Conservation (phyloP, 2,329 filamentous ascomycete species). For the Geosmithia morbida region DNA sequence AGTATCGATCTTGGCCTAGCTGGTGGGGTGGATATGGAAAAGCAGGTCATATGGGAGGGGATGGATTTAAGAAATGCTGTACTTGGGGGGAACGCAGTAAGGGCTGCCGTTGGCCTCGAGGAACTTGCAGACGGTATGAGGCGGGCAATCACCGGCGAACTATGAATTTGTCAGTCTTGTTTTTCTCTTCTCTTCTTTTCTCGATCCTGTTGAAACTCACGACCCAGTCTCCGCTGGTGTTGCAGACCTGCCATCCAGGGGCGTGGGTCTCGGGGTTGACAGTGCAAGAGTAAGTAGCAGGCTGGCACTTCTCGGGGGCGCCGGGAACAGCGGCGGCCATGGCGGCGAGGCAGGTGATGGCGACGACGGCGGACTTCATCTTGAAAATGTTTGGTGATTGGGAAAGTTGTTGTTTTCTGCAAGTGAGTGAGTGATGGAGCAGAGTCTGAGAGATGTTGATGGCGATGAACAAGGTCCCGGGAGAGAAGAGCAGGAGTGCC, state of each 20-base stretch:
- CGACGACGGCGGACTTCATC: not conserved
- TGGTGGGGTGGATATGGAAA: too few relatives aligned
- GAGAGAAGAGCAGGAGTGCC: too few relatives aligned
- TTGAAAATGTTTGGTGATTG: not conserved
- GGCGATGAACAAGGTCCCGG: not conserved
- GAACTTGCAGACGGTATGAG: constrained; percentile 19
- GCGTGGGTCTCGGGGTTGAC: constrained; percentile 3
- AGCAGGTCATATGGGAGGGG: too few relatives aligned
- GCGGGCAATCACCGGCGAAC: constrained; percentile 17
- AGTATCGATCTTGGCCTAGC: too few relatives aligned
- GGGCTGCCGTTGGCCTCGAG: constrained; percentile 15
- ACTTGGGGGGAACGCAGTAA: constrained; percentile 19
- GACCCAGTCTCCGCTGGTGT: constrained; percentile 12
- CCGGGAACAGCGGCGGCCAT: too few relatives aligned
- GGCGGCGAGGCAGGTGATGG: not conserved
- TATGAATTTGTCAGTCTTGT: constrained; percentile 4
- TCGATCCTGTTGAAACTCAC: constrained; percentile 14
- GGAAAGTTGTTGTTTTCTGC: not conserved
- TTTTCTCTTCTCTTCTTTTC: too few relatives aligned
- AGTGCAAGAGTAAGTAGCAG: constrained; percentile 19
- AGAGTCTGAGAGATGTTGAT: not conserved
- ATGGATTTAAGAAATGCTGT: constrained; percentile 4
- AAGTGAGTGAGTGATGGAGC: not conserved
- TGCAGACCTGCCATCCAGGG: constrained; percentile 18
- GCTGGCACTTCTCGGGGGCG: constrained; percentile 10